Conservation (phyloP, 108 stramenopile genomes). For the Cyclostephanos tholiformis region DNA sequence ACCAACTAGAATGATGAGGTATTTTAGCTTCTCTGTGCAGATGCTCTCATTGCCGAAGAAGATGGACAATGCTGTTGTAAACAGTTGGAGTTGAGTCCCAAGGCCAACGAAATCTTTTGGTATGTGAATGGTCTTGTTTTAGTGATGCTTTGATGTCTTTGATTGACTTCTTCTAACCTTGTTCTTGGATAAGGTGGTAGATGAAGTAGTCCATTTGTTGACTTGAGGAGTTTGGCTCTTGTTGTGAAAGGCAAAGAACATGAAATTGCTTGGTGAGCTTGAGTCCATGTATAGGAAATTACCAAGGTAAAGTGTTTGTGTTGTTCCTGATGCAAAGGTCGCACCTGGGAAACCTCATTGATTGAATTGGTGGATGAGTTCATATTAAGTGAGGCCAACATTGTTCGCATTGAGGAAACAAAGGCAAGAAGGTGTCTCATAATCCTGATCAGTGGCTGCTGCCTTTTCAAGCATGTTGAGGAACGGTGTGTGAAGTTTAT, state of each 20-base stretch:
- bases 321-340: background rate
- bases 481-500: conserved; percentile 4
- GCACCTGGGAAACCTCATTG: background rate
- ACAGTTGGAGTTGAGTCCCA: too few species aligned
- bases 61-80: too few species aligned
- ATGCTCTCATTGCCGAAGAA: background rate
- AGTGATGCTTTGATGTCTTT: background rate
- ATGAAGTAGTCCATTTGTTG: background rate
- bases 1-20: background rate
- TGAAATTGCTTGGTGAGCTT: too few species aligned
- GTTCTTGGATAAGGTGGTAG: background rate
- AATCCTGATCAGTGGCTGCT: background rate
- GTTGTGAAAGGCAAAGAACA: conserved; percentile 18
- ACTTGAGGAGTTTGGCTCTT: background rate
- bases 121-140: background rate
- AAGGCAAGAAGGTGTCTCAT: background rate
- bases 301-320: conserved; percentile 4
- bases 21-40: background rate
- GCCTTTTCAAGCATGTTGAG: background rate
- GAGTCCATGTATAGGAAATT: conserved; percentile 8
- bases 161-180: background rate
- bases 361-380: conserved; percentile 11
- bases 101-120: too few species aligned
- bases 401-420: background rate
- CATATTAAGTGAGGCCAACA: background rate